Conservation (phyloP, 2,329 filamentous ascomycete species). For the Camillea tinctor region DNA sequence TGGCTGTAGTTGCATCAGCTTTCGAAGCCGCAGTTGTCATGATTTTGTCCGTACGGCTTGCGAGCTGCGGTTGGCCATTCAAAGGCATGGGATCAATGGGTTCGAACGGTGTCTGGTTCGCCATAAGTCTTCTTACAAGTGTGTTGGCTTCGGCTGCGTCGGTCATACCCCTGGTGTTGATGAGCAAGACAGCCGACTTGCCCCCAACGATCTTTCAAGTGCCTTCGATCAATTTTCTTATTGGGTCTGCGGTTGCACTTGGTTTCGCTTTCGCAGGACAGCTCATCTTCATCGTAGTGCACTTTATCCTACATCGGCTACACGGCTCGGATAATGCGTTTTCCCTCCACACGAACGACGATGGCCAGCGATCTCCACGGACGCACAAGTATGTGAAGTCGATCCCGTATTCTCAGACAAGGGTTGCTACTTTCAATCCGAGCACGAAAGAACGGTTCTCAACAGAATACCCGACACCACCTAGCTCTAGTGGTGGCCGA, state of each 20-base stretch:
- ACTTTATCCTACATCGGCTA: constrained; percentile 41
- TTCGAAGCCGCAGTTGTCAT: constrained; percentile 39
- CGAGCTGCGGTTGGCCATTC: constrained; percentile 28
- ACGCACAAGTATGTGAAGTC: constrained; percentile 46
- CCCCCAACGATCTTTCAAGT: constrained; percentile 34
- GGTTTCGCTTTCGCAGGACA: constrained; percentile 47
- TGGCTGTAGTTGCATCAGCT: constrained; percentile 39
- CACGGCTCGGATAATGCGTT: constrained; percentile 27
- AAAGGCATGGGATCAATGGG: constrained; percentile 21
- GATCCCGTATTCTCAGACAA: constrained; percentile 47
- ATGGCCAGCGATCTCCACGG: constrained; percentile 29
- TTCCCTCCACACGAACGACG: constrained; percentile 34
- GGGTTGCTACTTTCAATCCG: constrained; percentile 36
- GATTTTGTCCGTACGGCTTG: constrained; percentile 34
- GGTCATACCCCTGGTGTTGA: constrained; percentile 40
- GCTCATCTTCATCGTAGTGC: constrained; percentile 46
- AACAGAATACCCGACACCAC: constrained; percentile 40
- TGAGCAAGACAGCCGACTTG: constrained; percentile 33
- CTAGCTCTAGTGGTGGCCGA: constrained; percentile 44
- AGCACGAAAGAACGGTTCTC: constrained; percentile 35
- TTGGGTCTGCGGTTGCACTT: constrained; percentile 45
- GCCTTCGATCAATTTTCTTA: constrained; percentile 37
- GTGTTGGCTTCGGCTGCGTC: constrained; percentile 46
- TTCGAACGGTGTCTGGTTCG: constrained; percentile 36
- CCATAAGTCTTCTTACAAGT: constrained; percentile 34